Conservation (phyloP, 139 green algal species). For the Pseudopediastrum boryanum region DNA sequence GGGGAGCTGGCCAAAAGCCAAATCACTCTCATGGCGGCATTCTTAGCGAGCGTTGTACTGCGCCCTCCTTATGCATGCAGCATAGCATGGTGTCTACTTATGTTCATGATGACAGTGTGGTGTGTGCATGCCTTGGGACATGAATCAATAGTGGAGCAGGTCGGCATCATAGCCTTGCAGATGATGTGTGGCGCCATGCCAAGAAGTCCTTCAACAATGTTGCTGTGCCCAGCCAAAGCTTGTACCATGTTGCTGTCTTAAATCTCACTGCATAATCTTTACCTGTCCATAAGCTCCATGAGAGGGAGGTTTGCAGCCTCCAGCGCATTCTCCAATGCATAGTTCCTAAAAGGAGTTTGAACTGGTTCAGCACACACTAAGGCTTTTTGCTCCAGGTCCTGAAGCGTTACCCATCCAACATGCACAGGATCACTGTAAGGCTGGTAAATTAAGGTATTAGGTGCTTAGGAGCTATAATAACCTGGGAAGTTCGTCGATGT, state of each 20-base stretch:
- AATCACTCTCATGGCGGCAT: no score
- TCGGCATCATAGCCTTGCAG: not conserved
- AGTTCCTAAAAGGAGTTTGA: slow-evolving; percentile 24
- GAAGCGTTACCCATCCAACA: not conserved
- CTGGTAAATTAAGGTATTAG: not conserved
- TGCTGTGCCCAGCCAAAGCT: not conserved
- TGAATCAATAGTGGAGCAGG: not conserved
- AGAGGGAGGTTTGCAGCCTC: slow-evolving; percentile 34
- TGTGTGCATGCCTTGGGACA: not conserved
- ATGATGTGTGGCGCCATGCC: not conserved
- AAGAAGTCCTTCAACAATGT: not conserved
- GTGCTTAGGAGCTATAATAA: not conserved
- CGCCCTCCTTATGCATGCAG: no score
- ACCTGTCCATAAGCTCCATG: slow-evolving; percentile 41
- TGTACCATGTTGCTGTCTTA: not conserved
- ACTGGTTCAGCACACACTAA: not conserved
- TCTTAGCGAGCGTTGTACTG: no score
- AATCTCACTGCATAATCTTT: not conserved
- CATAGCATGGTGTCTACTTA: not conserved
- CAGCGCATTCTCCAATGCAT: slow-evolving; percentile 41
- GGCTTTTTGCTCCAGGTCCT: not conserved
- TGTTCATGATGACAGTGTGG: not conserved
- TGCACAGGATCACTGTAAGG: not conserved
- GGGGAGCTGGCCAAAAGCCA: no score
- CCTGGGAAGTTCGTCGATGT: slow-evolving; percentile 36